Conservation (phyloP, 1,284 basidiomycete genomes). For the Termitomyces sp. region DNA sequence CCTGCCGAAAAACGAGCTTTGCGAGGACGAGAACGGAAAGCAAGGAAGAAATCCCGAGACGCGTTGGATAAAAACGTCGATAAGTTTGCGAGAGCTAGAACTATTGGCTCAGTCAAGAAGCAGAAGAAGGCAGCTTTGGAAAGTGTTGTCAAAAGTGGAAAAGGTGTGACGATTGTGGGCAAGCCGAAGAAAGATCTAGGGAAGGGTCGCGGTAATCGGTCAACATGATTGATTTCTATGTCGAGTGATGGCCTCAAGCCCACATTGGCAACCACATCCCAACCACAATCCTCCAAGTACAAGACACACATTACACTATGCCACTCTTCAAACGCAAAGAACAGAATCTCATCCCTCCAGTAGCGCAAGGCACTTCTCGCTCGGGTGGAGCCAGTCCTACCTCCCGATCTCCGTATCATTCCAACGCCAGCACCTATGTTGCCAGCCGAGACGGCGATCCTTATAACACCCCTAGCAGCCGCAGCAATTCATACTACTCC, state of each 20-base stretch:
- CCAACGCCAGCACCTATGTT: slow-evolving; percentile 58
- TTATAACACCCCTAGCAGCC: slow-evolving; percentile 2
- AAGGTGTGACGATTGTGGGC: slow-evolving; percentile 84
- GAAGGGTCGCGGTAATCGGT: slow-evolving; percentile 22
- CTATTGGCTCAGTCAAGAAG: slow-evolving; percentile 54
- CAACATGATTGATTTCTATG: neutral
- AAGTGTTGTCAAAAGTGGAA: slow-evolving; percentile 77
- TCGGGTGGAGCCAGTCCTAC: slow-evolving; percentile 35
- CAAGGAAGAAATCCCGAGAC: slow-evolving; percentile 67
- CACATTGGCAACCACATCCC: too few species aligned
- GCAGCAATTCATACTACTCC: slow-evolving; percentile 16
- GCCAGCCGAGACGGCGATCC: slow-evolving; percentile 10
- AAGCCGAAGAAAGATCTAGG: slow-evolving; percentile 49
- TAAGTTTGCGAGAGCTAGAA: slow-evolving; percentile 53
- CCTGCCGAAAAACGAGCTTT: slow-evolving; percentile 78
- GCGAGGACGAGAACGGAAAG: slow-evolving; percentile 71
- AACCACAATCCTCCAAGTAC: neutral
- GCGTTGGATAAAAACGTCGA: slow-evolving; percentile 65
- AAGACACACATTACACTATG: slow-evolving; percentile 41
- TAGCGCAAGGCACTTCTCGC: slow-evolving; percentile 23
- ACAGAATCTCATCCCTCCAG: slow-evolving; percentile 66
- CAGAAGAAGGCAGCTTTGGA: slow-evolving; percentile 81
- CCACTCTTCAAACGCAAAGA: slow-evolving; percentile 75
- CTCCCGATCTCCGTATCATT: slow-evolving; percentile 38
- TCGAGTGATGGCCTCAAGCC: too few species aligned